Evolutionary conservation across 2,329 filamentous ascomycete genomes (phyloP).

Genomic region (Stemphylium beticola): DNA sequence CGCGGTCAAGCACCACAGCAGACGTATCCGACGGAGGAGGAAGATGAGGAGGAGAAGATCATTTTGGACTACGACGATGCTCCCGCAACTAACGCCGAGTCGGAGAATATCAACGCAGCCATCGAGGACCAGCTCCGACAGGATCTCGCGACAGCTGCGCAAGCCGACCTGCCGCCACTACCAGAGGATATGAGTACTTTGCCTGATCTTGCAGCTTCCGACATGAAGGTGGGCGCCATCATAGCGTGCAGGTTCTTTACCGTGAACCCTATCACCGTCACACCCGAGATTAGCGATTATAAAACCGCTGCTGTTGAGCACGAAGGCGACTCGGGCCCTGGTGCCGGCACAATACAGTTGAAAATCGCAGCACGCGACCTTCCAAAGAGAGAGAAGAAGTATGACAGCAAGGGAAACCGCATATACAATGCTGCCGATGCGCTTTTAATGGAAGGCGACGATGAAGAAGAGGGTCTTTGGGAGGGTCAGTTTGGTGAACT

Average conservation of each 20-base stretch:
- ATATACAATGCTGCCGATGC: conserved; percentile 70
- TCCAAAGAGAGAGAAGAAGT: conserved; percentile 60
- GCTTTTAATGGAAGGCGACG: conserved; percentile 34
- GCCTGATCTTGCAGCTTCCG: conserved; percentile 55
- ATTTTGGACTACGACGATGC: conserved; percentile 44
- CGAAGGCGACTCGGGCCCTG: conserved; percentile 50
- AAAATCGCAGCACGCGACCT: conserved; percentile 74
- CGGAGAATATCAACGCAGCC: conserved; percentile 26
- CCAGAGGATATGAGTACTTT: conserved; percentile 64
- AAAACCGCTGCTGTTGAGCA: conserved; percentile 67
- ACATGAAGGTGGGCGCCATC: conserved; percentile 65
- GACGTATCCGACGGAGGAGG: conserved; percentile 51
- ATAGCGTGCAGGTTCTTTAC: conserved; percentile 71
- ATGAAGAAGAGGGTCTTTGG: conserved; percentile 35
- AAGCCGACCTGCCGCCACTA: conserved; percentile 68
- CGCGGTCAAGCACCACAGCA: conserved; percentile 46
- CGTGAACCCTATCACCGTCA: conserved; percentile 66
- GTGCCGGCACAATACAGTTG: conserved; percentile 64
- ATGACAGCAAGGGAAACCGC: conserved; percentile 73
- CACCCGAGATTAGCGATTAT: conserved; percentile 67
- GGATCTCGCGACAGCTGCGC: conserved; percentile 54
- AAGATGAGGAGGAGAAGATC: conserved; percentile 34
- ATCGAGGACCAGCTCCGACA: conserved; percentile 42
- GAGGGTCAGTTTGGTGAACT: conserved; percentile 37
- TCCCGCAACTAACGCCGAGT: conserved; percentile 27